Evolutionary conservation across 345 rosid genomes (phyloP), one percentile per base, ranked within the genome.

Genomic region (Crucihimalaya himalaica): DNA sequence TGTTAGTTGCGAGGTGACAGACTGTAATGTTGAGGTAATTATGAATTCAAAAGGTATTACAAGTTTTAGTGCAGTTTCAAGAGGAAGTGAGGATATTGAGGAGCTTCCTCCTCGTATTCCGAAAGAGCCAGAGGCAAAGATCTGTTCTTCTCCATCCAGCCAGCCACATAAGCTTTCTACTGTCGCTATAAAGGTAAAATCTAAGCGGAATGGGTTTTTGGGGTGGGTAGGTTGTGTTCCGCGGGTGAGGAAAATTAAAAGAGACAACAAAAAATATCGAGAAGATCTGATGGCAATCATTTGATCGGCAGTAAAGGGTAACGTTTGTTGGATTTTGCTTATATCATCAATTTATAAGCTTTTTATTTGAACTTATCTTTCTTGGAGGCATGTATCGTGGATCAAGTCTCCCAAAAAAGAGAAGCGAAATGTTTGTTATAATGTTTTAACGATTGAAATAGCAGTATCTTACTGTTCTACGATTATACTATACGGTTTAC

Each of bases 11-110:
- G 4, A 0, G 52, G 72, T 74, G 40, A 58, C n/a, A 0, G 2
- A 11, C 8, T 48, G 72, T 74, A 68, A 8, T 42, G 78, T 74
- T 14, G 0, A 52, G 5, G 50, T 59, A 27, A 28, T 74, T 20
- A 47, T 2, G 16, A 56, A 13, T 54, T 2, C 53, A 54, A 40
- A 1, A 68, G 8, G 6, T 54, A 53, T 40, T 28, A 40, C 29
- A 53, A 27, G 0, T 3, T 8, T 19, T 25, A 28, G 62, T 25
- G 72, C 5, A 16, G 23, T 39, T 10, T 15, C 51, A 13, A 71
- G 16, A 15, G 68, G 2, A 25, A 60, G 52, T 71, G 75, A 60
- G 14, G 34, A 19, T 34, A 27, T 28, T 27, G 51, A 60, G 4
- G 52, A 37, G 42, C 4, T 9, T 20, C 14, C 5, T 48, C 10